These are phyloP conservation scores for Cytospora schulzeri DNA, from an alignment of 2,329 filamentous ascomycete species.

Conservation along the genomic window DNA sequence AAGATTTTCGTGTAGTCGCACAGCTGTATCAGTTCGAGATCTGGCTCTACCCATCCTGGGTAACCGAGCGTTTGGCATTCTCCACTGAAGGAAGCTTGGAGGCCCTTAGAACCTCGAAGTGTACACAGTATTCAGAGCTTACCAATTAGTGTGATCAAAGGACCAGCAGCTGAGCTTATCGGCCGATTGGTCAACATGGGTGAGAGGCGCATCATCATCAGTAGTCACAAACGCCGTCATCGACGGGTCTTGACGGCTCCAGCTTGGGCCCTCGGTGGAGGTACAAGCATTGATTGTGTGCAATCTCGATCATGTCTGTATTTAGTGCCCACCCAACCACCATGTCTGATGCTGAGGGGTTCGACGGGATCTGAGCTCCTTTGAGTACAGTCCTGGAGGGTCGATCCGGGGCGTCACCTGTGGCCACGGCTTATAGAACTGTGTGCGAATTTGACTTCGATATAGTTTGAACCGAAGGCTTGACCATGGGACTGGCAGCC, in stretches of 20 bases:
- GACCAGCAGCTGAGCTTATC: background rate
- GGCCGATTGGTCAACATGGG: background rate
- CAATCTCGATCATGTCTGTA: background rate
- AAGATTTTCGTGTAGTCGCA: background rate
- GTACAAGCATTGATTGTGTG: background rate
- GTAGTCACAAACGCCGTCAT: background rate
- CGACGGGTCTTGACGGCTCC: background rate
- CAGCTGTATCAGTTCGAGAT: background rate
- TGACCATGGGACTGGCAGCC: no score
- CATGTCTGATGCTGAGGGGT: background rate
- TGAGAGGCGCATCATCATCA: background rate
- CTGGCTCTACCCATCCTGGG: background rate
- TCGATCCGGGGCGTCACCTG: no score
- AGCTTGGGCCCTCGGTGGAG: background rate
- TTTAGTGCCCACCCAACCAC: background rate
- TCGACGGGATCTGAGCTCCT: background rate
- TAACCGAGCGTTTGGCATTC: background rate
- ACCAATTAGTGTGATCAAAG: background rate
- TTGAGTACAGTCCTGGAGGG: background rate
- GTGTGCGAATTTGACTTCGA: no score
- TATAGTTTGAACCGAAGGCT: no score
- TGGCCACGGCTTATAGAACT: no score
- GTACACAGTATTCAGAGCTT: background rate
- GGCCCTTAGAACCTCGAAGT: background rate
- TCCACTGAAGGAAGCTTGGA: background rate